Evolutionary conservation across 1,139 yeast species (phyloP).

Genomic region (Blastobotrys malaysiensis): DNA sequence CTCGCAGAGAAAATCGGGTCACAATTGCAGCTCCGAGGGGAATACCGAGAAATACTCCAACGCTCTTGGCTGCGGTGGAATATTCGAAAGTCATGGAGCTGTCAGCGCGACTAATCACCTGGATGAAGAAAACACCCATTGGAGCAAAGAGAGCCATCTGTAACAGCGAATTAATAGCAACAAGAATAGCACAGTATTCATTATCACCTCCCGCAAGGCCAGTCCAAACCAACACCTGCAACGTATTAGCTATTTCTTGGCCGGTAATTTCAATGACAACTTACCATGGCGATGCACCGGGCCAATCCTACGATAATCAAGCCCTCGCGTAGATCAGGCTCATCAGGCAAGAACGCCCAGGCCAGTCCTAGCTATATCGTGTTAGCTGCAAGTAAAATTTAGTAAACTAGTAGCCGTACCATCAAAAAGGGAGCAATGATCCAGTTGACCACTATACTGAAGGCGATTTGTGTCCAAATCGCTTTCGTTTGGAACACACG

Average conservation of each 20-base stretch:
- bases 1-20: conserved; percentile 36
- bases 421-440: conserved; percentile 52
- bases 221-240: conserved; percentile 45
- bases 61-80: conserved; percentile 45
- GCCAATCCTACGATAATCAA: conserved; percentile 57
- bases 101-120: conserved; percentile 15
- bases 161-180: conserved; percentile 46
- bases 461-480: conserved; percentile 35
- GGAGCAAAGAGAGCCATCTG: conserved; percentile 56
- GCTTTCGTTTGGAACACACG: conserved; percentile 23
- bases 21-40: conserved; percentile 47
- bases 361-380: conserved; percentile 38
- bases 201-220: conserved; percentile 51
- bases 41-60: conserved; percentile 50
- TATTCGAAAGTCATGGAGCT: conserved; percentile 32
- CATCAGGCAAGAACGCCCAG: conserved; percentile 49
- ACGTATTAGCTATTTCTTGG: not conserved
- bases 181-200: conserved; percentile 49
- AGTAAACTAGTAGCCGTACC: conserved; percentile 29
- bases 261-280: not conserved
- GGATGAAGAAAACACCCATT: conserved; percentile 41
- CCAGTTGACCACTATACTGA: conserved; percentile 50
- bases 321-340: conserved; percentile 47
- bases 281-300: conserved; percentile 59
- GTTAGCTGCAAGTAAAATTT: not conserved